Conservation (phyloP, 108 stramenopile genomes). For the Nannochloropsis oceanica region DNA sequence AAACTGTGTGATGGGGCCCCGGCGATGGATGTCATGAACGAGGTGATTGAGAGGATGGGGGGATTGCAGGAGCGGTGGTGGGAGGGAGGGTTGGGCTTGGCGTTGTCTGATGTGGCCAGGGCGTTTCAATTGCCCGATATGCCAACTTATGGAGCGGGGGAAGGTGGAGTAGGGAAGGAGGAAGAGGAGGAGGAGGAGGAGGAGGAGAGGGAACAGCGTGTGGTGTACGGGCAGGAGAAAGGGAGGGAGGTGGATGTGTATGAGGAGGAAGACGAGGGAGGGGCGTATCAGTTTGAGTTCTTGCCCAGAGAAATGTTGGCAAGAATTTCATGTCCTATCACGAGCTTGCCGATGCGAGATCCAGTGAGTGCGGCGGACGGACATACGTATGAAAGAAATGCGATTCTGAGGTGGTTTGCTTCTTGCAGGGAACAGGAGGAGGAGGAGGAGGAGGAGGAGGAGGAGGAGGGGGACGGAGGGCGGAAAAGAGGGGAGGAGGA, state of each 20-base stretch:
- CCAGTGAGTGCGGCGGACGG: slow-evolving; percentile 82
- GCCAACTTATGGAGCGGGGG: background rate
- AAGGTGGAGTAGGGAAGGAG: background rate
- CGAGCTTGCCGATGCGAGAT: slow-evolving; percentile 65
- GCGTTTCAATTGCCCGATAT: background rate
- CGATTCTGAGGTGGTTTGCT: slow-evolving; percentile 66
- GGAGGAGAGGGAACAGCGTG: background rate
- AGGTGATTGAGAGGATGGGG: background rate
- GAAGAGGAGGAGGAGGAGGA: background rate
- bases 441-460: too few relatives aligned
- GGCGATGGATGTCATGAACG: background rate
- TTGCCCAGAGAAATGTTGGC: background rate
- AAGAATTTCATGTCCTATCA: slow-evolving; percentile 58
- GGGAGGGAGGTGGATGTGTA: background rate
- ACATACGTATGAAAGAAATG: slow-evolving; percentile 77
- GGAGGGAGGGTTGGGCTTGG: background rate
- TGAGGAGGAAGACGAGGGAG: background rate
- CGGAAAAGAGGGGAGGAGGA: too few relatives aligned
- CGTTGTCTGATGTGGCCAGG: background rate
- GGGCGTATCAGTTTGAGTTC: background rate
- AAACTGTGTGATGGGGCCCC: background rate
- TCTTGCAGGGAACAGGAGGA: background rate
- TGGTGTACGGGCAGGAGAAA: background rate
- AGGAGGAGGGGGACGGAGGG: too few relatives aligned
- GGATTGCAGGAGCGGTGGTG: slow-evolving; percentile 5